Conservation (phyloP, 2,329 filamentous ascomycete genomes). For the Cladosporium velox region DNA sequence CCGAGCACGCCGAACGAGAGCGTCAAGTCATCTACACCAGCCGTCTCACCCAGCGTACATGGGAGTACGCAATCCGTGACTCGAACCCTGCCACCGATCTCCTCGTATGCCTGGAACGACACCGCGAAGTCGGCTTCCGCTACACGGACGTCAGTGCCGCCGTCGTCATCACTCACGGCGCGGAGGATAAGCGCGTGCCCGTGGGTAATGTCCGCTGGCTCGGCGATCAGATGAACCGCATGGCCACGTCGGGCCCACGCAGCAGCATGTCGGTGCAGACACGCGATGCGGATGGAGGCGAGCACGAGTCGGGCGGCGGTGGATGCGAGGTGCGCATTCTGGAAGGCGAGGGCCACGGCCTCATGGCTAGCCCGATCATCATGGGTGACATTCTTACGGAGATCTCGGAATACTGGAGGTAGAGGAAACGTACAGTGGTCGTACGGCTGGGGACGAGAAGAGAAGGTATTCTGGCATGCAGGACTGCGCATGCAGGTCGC, state of each 20-base stretch:
- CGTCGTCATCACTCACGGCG: slow-evolving; percentile 92
- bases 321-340: slow-evolving; percentile 88
- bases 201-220: slow-evolving; percentile 96
- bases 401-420: slow-evolving; percentile 81
- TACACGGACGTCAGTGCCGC: slow-evolving; percentile 94
- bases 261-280: not conserved
- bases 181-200: slow-evolving; percentile 84
- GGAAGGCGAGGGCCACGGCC: slow-evolving; percentile 86
- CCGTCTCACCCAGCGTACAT: slow-evolving; percentile 87
- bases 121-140: slow-evolving; percentile 89
- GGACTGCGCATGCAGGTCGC: not conserved
- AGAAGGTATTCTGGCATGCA: not conserved
- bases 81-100: slow-evolving; percentile 94
- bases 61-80: slow-evolving; percentile 86
- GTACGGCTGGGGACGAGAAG: not conserved
- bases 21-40: slow-evolving; percentile 76
- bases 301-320: slow-evolving; percentile 36
- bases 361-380: slow-evolving; percentile 91
- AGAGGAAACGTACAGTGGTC: not conserved
- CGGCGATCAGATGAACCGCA: slow-evolving; percentile 76
- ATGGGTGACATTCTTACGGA: slow-evolving; percentile 96
- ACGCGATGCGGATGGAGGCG: not conserved
- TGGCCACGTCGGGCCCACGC: slow-evolving; percentile 21
- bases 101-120: slow-evolving; percentile 85
- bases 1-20: slow-evolving; percentile 68